Percentiles rank a stretch among this genome's conserved stretches.
phyloP scores from a whole-genome alignment of 2,329 filamentous ascomycete genomes.

The Chrysoporthe cubensis region DNA sequence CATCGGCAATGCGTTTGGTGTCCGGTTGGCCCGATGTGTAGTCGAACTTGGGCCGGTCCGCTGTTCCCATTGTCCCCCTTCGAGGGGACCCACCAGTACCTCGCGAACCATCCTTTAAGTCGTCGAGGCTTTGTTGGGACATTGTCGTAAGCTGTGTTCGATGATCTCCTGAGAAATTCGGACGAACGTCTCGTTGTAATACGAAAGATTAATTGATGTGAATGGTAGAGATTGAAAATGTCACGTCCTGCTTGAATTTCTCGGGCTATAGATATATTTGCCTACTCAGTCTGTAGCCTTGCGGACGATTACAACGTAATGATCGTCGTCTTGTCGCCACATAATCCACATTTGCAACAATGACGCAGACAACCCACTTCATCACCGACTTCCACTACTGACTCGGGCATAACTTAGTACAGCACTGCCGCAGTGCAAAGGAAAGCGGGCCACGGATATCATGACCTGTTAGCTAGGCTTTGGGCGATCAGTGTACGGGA shows the following conservation, averaged over 20 bases:
- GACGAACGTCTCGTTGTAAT: background rate
- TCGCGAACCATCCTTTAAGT: background rate
- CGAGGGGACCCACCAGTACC: background rate
- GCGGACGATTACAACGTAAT: constrained; percentile 13
- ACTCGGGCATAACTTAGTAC: background rate
- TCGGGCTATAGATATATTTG: background rate
- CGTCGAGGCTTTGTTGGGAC: background rate
- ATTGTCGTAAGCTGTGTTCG: background rate
- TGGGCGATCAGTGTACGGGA: background rate
- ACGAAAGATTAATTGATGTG: background rate
- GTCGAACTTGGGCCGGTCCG: background rate
- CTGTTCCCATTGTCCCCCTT: background rate
- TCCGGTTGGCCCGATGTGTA: background rate
- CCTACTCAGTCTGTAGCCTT: background rate
- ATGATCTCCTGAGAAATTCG: background rate
- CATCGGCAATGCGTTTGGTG: background rate
- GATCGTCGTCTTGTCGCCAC: constrained; percentile 14
- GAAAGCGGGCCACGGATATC: background rate
- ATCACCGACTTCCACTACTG: background rate
- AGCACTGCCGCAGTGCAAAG: background rate
- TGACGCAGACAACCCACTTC: constrained; percentile 15
- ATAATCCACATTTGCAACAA: background rate
- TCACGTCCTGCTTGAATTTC: background rate
- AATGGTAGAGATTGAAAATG: background rate
- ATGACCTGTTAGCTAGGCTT: background rate